These are phyloP conservation scores for Pulveroboletus sp. DNA, from an alignment of 768 basidiomycete species.

Conservation along the genomic window DNA sequence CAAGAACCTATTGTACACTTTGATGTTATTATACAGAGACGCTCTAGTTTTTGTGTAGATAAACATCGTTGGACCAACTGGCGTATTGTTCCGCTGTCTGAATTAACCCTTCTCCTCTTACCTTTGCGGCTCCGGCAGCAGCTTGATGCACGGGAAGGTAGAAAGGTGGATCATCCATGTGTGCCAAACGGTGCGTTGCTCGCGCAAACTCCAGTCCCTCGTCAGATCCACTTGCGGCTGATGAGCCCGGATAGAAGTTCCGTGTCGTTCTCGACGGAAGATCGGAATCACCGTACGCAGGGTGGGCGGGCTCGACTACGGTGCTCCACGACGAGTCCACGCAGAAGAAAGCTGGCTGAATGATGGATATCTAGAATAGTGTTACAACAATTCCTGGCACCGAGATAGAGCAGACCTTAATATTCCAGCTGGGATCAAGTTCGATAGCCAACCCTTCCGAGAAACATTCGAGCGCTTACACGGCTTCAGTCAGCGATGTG, in stretches of 20 bases:
- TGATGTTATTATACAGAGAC: not conserved
- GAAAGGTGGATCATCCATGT: conserved; percentile 25
- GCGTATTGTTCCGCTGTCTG: conserved; percentile 24
- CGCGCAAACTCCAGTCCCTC: conserved; percentile 25
- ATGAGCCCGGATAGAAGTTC: conserved; percentile 9
- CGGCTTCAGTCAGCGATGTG: not conserved
- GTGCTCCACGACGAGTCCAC: conserved; percentile 8
- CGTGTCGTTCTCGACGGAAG: conserved; percentile 16
- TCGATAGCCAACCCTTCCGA: conserved; percentile 38
- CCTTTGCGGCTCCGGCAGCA: conserved; percentile 20
- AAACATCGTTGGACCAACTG: conserved; percentile 27
- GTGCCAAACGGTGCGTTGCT: conserved; percentile 14
- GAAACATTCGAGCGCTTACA: conserved; percentile 38
- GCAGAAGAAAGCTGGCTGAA: conserved; percentile 25
- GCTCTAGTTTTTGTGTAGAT: conserved; percentile 11
- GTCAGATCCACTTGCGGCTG: conserved; percentile 1
- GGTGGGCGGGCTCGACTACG: conserved; percentile 12
- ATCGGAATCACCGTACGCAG: conserved; percentile 16
- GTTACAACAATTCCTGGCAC: not conserved
- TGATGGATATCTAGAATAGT: conserved; percentile 18
- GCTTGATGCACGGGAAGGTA: conserved; percentile 23
- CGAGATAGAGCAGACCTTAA: conserved; percentile 34
- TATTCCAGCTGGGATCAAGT: conserved; percentile 45
- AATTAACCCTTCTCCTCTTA: conserved; percentile 22
- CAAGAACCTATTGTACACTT: too few relatives aligned